Evolutionary conservation across 805 yeast species (phyloP), one percentile per base, ranked within the genome.

Genomic region (Teunomyces gatunensis): DNA sequence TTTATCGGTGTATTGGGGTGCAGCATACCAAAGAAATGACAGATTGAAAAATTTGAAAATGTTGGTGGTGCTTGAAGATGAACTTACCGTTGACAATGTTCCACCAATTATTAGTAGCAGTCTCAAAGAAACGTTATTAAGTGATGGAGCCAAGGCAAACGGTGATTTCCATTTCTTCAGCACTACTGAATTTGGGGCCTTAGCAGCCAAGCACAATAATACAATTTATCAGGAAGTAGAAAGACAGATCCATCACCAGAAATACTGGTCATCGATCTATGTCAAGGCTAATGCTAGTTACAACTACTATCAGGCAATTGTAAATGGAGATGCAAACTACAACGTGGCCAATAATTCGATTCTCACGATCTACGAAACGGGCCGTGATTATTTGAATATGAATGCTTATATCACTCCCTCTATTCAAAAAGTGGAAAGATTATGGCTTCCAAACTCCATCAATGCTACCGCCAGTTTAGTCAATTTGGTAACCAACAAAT

Each of bases 331-430:
- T 49, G 29, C 65, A 7, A 28, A 45, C 5, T 61, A 72, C 44
- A 57, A 60, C 44, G 55, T 74, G 7, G 48, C 69, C 6, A 54
- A 56, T 43, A 58, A 54, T 45, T 48, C 67, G 34, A 63, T 81
- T 5, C 57, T 67, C n/a, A 63, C 71, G 5, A 59, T 73, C 39
- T 84, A 78, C 58, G 88, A 83, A 60, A 75, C 86, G 0, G 89
- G 85, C 5, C 69, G 90, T 55, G 92, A 86, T 59, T 72, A 79
- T 33, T 52, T 69, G 15, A 74, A 77, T 29, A 71, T 83, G 69
- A 60, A 53, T 6, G 54, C 73, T 2, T 76, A 73, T 42, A 60
- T 69, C 11, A 56, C 69, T 0, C 80, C 84, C 0, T 58, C 73
- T 5, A 50, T 82, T n/a, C 49, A 55, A 11, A 47, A 39, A 1